These are phyloP conservation scores for Thuja plicata DNA, from an alignment of 83 land plant species.

Conservation along the genomic window DNA sequence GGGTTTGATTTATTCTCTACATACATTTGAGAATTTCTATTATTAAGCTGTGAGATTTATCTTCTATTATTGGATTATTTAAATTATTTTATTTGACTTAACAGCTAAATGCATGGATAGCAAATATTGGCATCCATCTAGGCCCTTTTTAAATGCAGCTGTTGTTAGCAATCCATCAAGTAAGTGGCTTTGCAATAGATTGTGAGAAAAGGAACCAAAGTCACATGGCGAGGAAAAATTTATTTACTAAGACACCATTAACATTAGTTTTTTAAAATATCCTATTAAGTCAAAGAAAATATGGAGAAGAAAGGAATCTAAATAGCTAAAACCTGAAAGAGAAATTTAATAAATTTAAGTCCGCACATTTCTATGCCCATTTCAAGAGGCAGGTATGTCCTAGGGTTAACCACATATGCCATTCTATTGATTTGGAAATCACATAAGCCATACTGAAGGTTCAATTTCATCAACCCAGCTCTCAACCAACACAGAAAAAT, in stretches of 20 bases:
- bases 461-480: neutral
- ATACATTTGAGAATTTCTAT: no score
- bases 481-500: neutral
- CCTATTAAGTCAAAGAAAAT: neutral
- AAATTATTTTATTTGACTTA: no score
- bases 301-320: neutral
- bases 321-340: neutral
- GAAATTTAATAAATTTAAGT: no score
- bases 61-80: no score
- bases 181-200: neutral
- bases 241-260: neutral
- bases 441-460: neutral
- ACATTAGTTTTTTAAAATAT: neutral
- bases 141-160: neutral
- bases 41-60: no score
- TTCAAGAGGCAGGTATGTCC: no score
- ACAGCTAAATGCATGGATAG: no score
- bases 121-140: neutral
- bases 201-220: neutral
- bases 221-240: neutral
- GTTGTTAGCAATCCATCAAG: neutral
- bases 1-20: no score
- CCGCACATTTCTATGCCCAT: no score
- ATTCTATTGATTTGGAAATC: neutral
- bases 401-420: neutral